Evolutionary conservation across 2,329 filamentous ascomycete species (phyloP), one percentile per base, ranked within the genome.

Genomic region (Dendrostoma leiphaemia): DNA sequence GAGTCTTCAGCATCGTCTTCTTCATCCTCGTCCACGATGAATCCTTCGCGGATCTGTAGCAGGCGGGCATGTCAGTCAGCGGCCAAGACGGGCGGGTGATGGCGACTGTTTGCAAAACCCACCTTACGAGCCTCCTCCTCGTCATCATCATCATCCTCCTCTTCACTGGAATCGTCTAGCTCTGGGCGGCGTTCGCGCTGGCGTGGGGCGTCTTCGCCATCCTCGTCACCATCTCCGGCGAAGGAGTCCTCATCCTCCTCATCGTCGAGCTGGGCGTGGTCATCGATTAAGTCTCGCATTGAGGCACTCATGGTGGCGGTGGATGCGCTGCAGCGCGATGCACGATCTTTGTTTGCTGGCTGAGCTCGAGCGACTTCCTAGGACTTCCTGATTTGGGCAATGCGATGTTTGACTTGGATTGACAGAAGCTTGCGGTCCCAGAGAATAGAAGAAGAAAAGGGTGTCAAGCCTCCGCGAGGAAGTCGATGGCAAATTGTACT

Each of bases 21-120:
- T 62, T 91, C 88, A 58, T 93, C 91, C 65, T 96, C 92, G 65
- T 96, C 91, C 60, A 96, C 91, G 61, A 99, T 97, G 74, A 97
- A 99, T 24, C 92, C 93, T 76, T 96, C 91, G 49, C 89, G 89
- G 61, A 96, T 83, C 91, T 96, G 64, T 23, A 10, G 10, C 34
- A n/a, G 28, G 26, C 31, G 28, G 17, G 13, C 43, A 10, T 19
- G 53, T 59, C 32, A 57, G 46, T 32, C 31, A 13, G 23, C 17
- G 41, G 17, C 19, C 38, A 21, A n/a, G 10, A 15, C 23, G 15
- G n/a, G 28, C 24, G 15, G 41, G 28, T 43, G 54, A 34, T 26
- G n/a, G 29, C 28, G 17, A 10, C 13, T 7, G 6, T 28, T 9
- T 26, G 9, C 4, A 15, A 10, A n/a, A 43, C 57, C 13, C 12